Base-by-base conservation (phyloP, 495 filamentous ascomycete species). In the Penicillium desertorum region DNA sequence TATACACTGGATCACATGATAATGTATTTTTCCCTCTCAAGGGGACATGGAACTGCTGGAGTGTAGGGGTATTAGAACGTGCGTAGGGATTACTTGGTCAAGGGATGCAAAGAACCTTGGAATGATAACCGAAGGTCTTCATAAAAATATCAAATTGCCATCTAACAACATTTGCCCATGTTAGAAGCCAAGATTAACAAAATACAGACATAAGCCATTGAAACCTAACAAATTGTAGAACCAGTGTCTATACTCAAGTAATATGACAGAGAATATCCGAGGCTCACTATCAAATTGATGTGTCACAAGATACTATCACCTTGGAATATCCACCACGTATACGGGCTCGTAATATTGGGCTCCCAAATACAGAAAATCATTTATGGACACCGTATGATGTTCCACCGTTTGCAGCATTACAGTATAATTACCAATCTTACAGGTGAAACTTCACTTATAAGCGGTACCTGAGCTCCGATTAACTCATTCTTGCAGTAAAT, bases 401-500 rank as follows among this genome's bases (percentile, higher is more conserved):
- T 37, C 34, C 43, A 53, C 59, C 63, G 63, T 62, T 65, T 65
- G 56, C 63, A 47, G 62, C 46, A 23, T 48, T 20, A n/a, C 45
- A 32, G 49, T 59, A 60, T 49, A 45, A 62, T 63, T 63, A 63
- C 63, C 22, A 36, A 49, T n/a, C 11, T 43, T 57, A 23, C 45
- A 34, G 22, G 32, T 19, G 19, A 10, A 55, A 39, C 14, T 39
- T 44, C 34, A 44, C 44, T 23, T 19, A 5, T 47, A 46, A 19
- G 32, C 43, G 22, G 53, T 47, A 44, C 51, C 51, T 53, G 51
- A 53, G 51, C 39, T 53, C 23, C n/a, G 39, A 53, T 53, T 53
- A 53, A 27, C 39, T 53, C 51, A 53, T 53, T 44, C 4, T 56
- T 55, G 56, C 58, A 29, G 52, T 57, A 57, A 32, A 10, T 53